Percentiles rank a stretch among this genome's conserved stretches.
Evolutionary conservation across 2,329 filamentous ascomycete genomes (phyloP).

Genomic region (Endothia cerciana): DNA sequence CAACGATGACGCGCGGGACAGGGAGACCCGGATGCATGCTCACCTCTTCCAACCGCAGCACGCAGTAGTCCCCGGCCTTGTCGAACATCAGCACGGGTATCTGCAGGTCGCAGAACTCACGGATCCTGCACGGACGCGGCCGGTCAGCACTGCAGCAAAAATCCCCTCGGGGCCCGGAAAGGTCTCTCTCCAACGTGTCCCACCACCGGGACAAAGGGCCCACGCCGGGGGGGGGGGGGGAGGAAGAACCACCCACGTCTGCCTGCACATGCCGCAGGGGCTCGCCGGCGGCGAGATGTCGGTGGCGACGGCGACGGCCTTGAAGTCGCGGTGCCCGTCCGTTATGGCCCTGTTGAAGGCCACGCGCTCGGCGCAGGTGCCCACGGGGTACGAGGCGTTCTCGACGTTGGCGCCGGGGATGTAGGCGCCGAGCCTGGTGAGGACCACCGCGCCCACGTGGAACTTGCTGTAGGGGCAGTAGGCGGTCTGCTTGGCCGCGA

Average conservation of each 20-base stretch:
- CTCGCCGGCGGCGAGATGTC: slow-evolving; percentile 71
- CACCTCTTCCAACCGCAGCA: slow-evolving; percentile 71
- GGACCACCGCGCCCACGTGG: slow-evolving; percentile 82
- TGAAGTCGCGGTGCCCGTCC: slow-evolving; percentile 61
- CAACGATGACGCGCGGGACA: background rate
- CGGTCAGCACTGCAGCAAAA: too few relatives aligned
- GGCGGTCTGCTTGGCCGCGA: slow-evolving; percentile 74
- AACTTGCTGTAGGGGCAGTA: slow-evolving; percentile 96
- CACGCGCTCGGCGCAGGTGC: slow-evolving; percentile 94
- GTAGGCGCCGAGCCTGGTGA: slow-evolving; percentile 53
- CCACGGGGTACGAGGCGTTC: slow-evolving; percentile 90
- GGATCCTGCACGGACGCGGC: slow-evolving; percentile 56
- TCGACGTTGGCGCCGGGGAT: slow-evolving; percentile 87
- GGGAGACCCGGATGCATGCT: slow-evolving; percentile 32
- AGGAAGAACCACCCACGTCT: slow-evolving; percentile 70
- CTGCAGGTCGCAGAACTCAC: slow-evolving; percentile 71
- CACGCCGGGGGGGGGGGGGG: too few relatives aligned
- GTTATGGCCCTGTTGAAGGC: slow-evolving; percentile 80
- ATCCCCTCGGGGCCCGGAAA: too few relatives aligned
- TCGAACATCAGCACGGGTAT: slow-evolving; percentile 93
- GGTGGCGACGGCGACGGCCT: slow-evolving; percentile 83
- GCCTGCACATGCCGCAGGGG: slow-evolving; percentile 95
- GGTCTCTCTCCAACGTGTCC: background rate
- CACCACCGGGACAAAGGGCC: background rate
- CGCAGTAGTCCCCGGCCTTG: slow-evolving; percentile 72